These are phyloP conservation scores for Circinella umbellata DNA, from an alignment of 371 early-diverging fungal genomes.

Conservation along the genomic window DNA sequence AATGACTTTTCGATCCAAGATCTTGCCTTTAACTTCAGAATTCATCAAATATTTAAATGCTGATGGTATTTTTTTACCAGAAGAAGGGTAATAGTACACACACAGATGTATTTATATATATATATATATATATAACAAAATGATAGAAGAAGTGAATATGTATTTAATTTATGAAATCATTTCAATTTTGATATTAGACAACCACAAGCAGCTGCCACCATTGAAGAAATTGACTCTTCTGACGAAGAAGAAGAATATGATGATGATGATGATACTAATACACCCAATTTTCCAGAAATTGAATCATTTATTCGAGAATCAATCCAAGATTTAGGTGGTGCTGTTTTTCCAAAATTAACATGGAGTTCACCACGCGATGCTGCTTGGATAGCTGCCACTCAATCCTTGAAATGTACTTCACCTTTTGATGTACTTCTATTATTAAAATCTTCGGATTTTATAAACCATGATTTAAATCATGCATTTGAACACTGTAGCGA, in stretches of 20 bases:
- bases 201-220: slow-evolving; percentile 45
- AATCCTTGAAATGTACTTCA: slow-evolving; percentile 77
- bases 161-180: too few relatives aligned
- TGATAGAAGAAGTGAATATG: too few relatives aligned
- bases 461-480: slow-evolving; percentile 84
- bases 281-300: slow-evolving; percentile 65
- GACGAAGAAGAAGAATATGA: slow-evolving; percentile 50
- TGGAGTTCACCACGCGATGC: slow-evolving; percentile 97
- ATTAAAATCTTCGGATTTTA: slow-evolving; percentile 90
- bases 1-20: slow-evolving; percentile 69
- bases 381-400: slow-evolving; percentile 84
- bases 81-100: slow-evolving; percentile 47
- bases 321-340: slow-evolving; percentile 78
- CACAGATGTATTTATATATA: too few relatives aligned
- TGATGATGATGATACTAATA: slow-evolving; percentile 17
- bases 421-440: slow-evolving; percentile 83
- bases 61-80: slow-evolving; percentile 86
- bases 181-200: slow-evolving; percentile 23
- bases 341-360: slow-evolving; percentile 90
- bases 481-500: slow-evolving; percentile 69
- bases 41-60: slow-evolving; percentile 84
- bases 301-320: slow-evolving; percentile 65
- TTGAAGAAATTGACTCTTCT: slow-evolving; percentile 53
- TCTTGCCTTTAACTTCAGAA: slow-evolving; percentile 71
- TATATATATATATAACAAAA: too few relatives aligned